phyloP scores from a whole-genome alignment of 306 rosid genomes.

The Trifolium fragiferum region DNA sequence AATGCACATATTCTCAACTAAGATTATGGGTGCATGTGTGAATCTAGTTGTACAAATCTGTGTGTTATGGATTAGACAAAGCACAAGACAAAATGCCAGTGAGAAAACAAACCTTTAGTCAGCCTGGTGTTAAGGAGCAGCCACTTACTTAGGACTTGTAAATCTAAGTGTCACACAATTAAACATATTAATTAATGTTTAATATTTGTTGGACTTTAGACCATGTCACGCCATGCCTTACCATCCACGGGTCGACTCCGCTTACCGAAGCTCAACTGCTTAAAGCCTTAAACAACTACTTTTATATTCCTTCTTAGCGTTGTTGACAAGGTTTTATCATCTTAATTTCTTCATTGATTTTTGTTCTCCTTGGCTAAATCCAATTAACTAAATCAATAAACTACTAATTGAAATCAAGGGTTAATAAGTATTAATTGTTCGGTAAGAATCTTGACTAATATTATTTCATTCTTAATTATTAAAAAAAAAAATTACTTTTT shows the following conservation, averaged over 20 bases:
- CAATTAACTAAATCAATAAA: background rate
- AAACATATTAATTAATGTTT: conserved; percentile 23
- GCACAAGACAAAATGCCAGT: conserved; percentile 50
- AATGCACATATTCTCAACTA: conserved; percentile 33
- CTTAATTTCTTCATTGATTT: conserved; percentile 40
- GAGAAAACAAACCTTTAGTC: conserved; percentile 43
- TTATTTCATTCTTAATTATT: too few relatives aligned
- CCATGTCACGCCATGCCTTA: conserved; percentile 43
- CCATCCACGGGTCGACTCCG: conserved; percentile 54
- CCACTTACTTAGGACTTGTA: background rate
- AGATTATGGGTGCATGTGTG: conserved; percentile 52
- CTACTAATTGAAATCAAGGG: too few relatives aligned
- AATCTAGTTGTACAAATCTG: conserved; percentile 39
- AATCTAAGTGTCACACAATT: conserved; percentile 20
- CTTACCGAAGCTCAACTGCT: conserved; percentile 49
- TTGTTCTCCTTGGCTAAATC: conserved; percentile 28
- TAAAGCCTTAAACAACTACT: conserved; percentile 16
- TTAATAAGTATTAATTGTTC: too few relatives aligned
- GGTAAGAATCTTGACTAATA: too few relatives aligned
- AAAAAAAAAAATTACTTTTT: too few relatives aligned
- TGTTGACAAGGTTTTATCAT: conserved; percentile 29
- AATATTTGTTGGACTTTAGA: conserved; percentile 41
- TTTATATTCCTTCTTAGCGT: conserved; percentile 34
- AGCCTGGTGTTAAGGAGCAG: conserved; percentile 35
- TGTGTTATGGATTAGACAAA: conserved; percentile 31